Evolutionary conservation across 345 rosid species (phyloP).

Genomic region (Sonneratia caseolaris): DNA sequence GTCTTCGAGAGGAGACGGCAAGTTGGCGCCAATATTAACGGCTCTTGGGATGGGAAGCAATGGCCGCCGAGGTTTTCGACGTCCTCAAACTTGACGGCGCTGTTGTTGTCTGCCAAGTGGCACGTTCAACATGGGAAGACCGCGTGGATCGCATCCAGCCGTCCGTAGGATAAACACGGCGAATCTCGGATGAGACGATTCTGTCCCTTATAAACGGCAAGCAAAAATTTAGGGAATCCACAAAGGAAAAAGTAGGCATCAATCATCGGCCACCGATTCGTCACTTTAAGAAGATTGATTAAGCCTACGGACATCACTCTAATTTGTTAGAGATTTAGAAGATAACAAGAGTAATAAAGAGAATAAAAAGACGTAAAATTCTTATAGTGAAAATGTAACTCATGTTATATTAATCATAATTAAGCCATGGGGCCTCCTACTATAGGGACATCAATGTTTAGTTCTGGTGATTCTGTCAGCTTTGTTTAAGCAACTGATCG

Average conservation of each 20-base stretch:
- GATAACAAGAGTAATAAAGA: too few relatives aligned
- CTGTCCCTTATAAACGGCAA: too few relatives aligned
- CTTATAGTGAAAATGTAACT: too few relatives aligned
- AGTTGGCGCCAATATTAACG: conserved; percentile 9
- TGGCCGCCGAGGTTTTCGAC: not conserved
- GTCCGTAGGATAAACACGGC: not conserved
- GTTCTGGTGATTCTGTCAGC: not conserved
- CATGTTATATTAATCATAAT: too few relatives aligned
- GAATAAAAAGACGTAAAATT: too few relatives aligned
- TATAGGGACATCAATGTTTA: not conserved
- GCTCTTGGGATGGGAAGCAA: not conserved
- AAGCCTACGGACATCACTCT: not conserved
- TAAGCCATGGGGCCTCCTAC: too few relatives aligned
- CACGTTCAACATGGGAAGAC: too few relatives aligned
- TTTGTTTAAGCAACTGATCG: too few relatives aligned
- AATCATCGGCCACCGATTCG: not conserved
- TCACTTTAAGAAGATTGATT: not conserved
- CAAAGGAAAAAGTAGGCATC: not conserved
- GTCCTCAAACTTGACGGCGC: not conserved
- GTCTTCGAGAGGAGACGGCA: not conserved
- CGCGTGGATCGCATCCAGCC: not conserved
- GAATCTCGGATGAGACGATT: not conserved
- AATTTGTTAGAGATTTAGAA: too few relatives aligned
- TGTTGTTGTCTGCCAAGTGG: not conserved
- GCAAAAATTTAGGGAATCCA: too few relatives aligned